Percentiles rank a stretch among this genome's conserved stretches.
Evolutionary conservation across 768 basidiomycete species (phyloP).

Genomic region (Phallus indusiatus): DNA sequence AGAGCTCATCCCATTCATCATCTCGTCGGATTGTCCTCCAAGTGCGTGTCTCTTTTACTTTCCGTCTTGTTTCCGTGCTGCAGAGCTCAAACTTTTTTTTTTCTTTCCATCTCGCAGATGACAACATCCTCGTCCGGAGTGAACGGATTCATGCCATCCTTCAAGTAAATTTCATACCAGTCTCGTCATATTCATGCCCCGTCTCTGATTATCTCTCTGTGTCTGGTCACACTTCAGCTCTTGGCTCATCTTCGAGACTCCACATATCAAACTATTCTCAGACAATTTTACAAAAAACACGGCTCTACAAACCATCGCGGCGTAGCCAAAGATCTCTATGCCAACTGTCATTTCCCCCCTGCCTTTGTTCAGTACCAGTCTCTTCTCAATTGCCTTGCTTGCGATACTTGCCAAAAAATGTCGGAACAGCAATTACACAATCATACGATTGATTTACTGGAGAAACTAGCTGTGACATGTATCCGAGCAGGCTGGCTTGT

Average conservation of each 20-base stretch:
- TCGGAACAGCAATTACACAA: background rate
- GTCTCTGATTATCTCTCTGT: background rate
- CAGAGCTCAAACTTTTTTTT: background rate
- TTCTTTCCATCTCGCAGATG: background rate
- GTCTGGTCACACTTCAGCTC: background rate
- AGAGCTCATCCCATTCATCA: background rate
- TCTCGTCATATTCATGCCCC: background rate
- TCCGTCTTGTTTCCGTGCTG: background rate
- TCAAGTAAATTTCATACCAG: background rate
- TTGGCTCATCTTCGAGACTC: background rate
- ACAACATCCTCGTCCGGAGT: background rate
- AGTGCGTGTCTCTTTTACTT: constrained; percentile 1
- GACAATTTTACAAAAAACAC: background rate
- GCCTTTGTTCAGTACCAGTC: constrained; percentile 1
- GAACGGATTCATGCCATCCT: constrained; percentile 4
- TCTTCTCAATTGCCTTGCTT: background rate
- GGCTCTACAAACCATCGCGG: background rate
- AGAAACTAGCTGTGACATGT: constrained; percentile 7
- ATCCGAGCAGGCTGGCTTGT: constrained; percentile 3
- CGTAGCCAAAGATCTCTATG: constrained; percentile 2
- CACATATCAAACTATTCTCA: background rate
- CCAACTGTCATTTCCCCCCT: background rate
- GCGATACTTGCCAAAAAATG: background rate
- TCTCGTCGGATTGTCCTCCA: background rate
- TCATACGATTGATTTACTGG: background rate